phyloP scores from a whole-genome alignment of 768 basidiomycete species.

The Asterophora parasitica region DNA sequence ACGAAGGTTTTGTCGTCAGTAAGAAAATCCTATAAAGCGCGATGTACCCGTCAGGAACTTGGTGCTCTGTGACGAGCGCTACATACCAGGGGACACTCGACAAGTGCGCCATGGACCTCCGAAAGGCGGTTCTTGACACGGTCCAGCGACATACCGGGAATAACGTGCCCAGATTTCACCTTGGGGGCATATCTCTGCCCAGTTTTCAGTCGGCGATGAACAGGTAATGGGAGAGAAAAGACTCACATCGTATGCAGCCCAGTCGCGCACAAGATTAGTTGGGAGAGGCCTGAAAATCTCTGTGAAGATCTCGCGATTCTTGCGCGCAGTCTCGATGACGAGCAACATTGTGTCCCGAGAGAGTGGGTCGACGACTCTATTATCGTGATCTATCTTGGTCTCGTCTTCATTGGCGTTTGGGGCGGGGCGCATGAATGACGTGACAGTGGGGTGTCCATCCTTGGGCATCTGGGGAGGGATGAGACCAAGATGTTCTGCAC shows the following conservation, averaged over 20 bases:
- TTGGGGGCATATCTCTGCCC: constrained; percentile 70
- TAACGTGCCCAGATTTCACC: constrained; percentile 77
- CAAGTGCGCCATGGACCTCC: constrained; percentile 66
- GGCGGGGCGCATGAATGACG: constrained; percentile 75
- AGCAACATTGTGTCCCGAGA: constrained; percentile 52
- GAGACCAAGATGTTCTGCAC: constrained; percentile 80
- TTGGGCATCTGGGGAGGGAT: constrained; percentile 64
- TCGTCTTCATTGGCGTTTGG: constrained; percentile 70
- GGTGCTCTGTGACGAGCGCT: constrained; percentile 2
- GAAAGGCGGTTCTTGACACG: constrained; percentile 74
- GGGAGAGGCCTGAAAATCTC: constrained; percentile 87
- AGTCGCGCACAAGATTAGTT: constrained; percentile 73
- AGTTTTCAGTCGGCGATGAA: background rate
- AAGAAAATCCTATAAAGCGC: constrained; percentile 63
- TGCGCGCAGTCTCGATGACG: constrained; percentile 69
- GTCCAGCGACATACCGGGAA: constrained; percentile 56
- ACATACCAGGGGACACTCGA: constrained; percentile 70
- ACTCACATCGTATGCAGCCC: constrained; percentile 74
- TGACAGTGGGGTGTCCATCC: constrained; percentile 29
- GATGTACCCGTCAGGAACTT: background rate
- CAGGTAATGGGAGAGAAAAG: background rate
- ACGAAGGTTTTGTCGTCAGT: constrained; percentile 74
- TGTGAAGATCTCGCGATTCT: constrained; percentile 81
- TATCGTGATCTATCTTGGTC: constrained; percentile 52
- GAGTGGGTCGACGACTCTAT: constrained; percentile 74